Percentiles rank a stretch among this genome's conserved stretches.
These are phyloP conservation scores for Penicillium thymicola DNA, from an alignment of 2,329 filamentous ascomycete species.

Conservation along the genomic window DNA sequence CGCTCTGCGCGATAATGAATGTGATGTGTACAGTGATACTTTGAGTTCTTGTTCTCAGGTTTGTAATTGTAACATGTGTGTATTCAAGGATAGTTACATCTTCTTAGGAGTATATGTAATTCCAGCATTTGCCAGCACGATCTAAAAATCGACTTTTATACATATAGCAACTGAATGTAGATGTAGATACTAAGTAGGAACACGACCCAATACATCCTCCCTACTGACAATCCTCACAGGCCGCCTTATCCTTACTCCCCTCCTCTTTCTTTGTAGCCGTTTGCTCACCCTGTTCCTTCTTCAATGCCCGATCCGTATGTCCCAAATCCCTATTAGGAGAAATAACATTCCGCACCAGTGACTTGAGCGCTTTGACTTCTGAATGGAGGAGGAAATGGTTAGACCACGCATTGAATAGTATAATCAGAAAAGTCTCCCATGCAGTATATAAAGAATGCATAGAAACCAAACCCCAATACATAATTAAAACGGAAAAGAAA, in stretches of 20 bases:
- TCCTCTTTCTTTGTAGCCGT: constrained; percentile 1
- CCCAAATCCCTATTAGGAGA: constrained; percentile 75
- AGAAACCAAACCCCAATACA: too few relatives aligned
- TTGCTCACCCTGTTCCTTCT: constrained; percentile 28
- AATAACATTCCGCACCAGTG: constrained; percentile 75
- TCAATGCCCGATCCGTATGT: constrained; percentile 65
- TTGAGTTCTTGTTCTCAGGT: not conserved
- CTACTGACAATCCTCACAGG: constrained; percentile 21
- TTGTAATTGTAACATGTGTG: not conserved
- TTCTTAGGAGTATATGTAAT: not conserved
- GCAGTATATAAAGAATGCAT: not conserved
- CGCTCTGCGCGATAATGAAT: constrained; percentile 10
- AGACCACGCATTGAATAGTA: not conserved
- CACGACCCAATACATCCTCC: not conserved
- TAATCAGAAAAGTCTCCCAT: not conserved
- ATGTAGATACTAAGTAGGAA: not conserved
- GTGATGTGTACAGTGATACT: constrained; percentile 15
- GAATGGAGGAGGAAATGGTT: not conserved
- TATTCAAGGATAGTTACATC: too few relatives aligned
- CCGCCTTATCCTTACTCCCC: not conserved
- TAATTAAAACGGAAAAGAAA: not conserved
- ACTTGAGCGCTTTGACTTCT: constrained; percentile 88
- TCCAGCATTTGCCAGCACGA: not conserved
- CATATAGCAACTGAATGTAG: not conserved
- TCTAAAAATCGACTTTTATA: too few relatives aligned